Percentiles rank a stretch among this genome's conserved stretches.
Conservation (phyloP, 2,329 filamentous ascomycete genomes). For the Colletotrichum caudatum region DNA sequence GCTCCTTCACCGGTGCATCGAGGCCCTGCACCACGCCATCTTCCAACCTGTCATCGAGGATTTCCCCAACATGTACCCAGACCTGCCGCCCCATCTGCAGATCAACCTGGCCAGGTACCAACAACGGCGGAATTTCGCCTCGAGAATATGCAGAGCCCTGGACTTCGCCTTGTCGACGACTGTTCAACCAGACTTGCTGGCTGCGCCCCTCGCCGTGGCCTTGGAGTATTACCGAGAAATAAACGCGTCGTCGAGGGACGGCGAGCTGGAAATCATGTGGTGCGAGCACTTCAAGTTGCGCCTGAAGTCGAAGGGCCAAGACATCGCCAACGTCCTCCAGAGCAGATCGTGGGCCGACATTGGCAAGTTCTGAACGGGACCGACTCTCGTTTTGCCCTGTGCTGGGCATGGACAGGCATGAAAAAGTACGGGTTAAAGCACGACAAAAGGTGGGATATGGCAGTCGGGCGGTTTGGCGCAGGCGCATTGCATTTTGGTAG, state of each 20-base stretch:
- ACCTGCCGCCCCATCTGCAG: slow-evolving; percentile 53
- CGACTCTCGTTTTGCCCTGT: neutral
- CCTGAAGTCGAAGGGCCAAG: slow-evolving; percentile 55
- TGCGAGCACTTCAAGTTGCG: slow-evolving; percentile 58
- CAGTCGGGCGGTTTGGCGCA: neutral
- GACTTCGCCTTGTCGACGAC: slow-evolving; percentile 60
- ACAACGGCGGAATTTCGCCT: slow-evolving; percentile 59
- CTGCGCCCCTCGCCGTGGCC: slow-evolving; percentile 57
- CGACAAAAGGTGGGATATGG: neutral
- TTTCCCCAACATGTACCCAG: slow-evolving; percentile 55
- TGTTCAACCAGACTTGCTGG: slow-evolving; percentile 61
- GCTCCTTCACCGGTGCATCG: slow-evolving; percentile 62
- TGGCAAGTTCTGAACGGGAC: slow-evolving; percentile 41
- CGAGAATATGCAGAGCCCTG: slow-evolving; percentile 63
- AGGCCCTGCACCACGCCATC: slow-evolving; percentile 58
- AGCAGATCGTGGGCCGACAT: slow-evolving; percentile 54
- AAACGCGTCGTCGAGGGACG: slow-evolving; percentile 54
- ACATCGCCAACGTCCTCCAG: slow-evolving; percentile 55
- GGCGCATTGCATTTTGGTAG: slow-evolving; percentile 9
- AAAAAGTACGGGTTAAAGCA: neutral
- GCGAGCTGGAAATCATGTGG: slow-evolving; percentile 61
- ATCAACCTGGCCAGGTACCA: slow-evolving; percentile 59
- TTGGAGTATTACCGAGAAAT: slow-evolving; percentile 57
- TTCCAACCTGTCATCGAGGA: slow-evolving; percentile 58
- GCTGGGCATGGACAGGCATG: neutral